These are phyloP conservation scores for Aspergillus avenaceus DNA, from an alignment of 495 filamentous ascomycete genomes.

Conservation along the genomic window DNA sequence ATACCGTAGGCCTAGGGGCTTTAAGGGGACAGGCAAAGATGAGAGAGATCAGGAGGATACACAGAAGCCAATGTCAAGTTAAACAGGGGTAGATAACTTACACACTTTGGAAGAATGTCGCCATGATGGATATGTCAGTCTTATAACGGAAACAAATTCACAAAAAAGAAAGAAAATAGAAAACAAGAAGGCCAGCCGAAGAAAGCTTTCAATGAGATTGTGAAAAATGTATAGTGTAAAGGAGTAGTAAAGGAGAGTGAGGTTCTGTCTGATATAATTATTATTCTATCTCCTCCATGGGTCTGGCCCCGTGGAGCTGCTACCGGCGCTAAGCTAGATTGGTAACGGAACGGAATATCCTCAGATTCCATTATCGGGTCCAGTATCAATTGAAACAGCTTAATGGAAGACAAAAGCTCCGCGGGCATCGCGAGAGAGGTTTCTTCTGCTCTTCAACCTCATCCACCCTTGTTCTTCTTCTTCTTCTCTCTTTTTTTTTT, in stretches of 20 bases:
- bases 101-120: constrained; percentile 77
- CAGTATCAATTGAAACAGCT: neutral
- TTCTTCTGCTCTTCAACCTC: too few relatives aligned
- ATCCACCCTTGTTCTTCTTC: too few relatives aligned
- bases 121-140: constrained; percentile 48
- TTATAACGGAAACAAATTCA: neutral
- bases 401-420: constrained; percentile 1
- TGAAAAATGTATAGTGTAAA: constrained; percentile 10
- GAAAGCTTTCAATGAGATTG: neutral
- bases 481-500: too few relatives aligned
- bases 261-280: constrained; percentile 1
- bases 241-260: constrained; percentile 5
- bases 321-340: constrained; percentile 17
- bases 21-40: constrained; percentile 12
- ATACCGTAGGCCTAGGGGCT: constrained; percentile 21
- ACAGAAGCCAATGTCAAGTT: constrained; percentile 9
- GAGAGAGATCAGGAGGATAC: constrained; percentile 9
- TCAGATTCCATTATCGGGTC: neutral
- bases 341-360: constrained; percentile 19
- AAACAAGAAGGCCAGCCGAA: neutral
- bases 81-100: constrained; percentile 45
- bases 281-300: constrained; percentile 14
- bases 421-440: neutral
- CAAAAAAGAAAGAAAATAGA: neutral
- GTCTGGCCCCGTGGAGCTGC: constrained; percentile 25